These are phyloP conservation scores for Cystobasidiopsis lactophilus DNA, from an alignment of 768 basidiomycete genomes.

Conservation along the genomic window DNA sequence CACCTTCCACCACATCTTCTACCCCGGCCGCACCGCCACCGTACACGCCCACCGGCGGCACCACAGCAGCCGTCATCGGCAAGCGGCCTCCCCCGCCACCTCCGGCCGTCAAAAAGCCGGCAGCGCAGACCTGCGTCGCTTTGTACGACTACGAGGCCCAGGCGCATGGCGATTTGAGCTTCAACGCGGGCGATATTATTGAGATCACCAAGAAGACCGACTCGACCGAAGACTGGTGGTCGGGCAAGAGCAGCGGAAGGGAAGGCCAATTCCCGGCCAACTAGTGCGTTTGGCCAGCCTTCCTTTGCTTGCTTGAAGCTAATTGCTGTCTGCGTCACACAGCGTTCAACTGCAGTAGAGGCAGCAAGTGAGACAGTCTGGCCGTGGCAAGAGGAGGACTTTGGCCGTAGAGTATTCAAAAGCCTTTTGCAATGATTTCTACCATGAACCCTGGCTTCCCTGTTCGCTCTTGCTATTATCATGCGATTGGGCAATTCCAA, in stretches of 20 bases:
- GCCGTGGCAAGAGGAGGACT: no score
- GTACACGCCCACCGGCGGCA: slow-evolving; percentile 13
- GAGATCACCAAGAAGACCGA: slow-evolving; percentile 64
- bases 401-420: no score
- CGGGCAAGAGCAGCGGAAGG: slow-evolving; percentile 55
- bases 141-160: slow-evolving; percentile 80
- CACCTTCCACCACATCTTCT: slow-evolving; percentile 26
- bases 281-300: slow-evolving; percentile 20
- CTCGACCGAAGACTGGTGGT: slow-evolving; percentile 83
- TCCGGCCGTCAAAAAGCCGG: slow-evolving; percentile 49
- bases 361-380: neutral
- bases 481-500: no score
- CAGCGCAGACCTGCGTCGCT: slow-evolving; percentile 61
- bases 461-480: no score
- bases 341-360: neutral
- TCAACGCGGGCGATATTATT: slow-evolving; percentile 70
- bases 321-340: neutral
- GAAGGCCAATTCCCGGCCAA: slow-evolving; percentile 68
- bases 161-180: slow-evolving; percentile 81
- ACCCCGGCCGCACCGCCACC: slow-evolving; percentile 19
- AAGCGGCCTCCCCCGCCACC: slow-evolving; percentile 78
- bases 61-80: slow-evolving; percentile 27
- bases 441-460: no score
- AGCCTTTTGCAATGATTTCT: no score
- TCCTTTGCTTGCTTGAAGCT: neutral